Evolutionary conservation across 768 basidiomycete genomes (phyloP).

Genomic region (Rhodotorula graminis): DNA sequence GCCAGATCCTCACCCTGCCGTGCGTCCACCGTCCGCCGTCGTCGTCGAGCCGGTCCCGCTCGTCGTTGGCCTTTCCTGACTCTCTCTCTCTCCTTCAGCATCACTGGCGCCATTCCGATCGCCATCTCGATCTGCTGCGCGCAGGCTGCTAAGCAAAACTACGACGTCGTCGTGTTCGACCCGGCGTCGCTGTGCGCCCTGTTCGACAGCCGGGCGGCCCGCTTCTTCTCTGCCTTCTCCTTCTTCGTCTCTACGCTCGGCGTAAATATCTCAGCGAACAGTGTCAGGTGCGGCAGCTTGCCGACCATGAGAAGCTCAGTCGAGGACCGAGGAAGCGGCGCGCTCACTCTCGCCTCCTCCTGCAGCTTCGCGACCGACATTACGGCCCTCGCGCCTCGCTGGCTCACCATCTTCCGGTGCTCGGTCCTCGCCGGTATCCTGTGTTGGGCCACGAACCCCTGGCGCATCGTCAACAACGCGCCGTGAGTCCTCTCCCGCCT

Average conservation of each 20-base stretch:
- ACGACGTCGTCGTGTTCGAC: conserved; percentile 6
- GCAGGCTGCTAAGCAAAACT: conserved; percentile 5
- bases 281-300: too few relatives aligned
- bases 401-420: conserved; percentile 45
- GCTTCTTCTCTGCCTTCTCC: conserved; percentile 15
- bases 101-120: too few relatives aligned
- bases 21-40: not conserved
- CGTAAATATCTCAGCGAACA: too few relatives aligned
- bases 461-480: conserved; percentile 42
- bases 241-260: too few relatives aligned
- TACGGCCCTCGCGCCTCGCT: conserved; percentile 43
- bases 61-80: too few relatives aligned
- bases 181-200: conserved; percentile 19
- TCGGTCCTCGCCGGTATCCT: conserved; percentile 42
- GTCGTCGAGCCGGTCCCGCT: too few relatives aligned
- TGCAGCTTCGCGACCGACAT: conserved; percentile 44
- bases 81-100: too few relatives aligned
- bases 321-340: too few relatives aligned
- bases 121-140: conserved; percentile 5
- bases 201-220: conserved; percentile 18
- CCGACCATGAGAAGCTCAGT: not conserved
- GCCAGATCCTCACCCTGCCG: conserved; percentile 41
- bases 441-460: conserved; percentile 43
- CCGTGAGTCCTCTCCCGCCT: not conserved
- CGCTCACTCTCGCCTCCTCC: conserved; percentile 21